Evolutionary conservation across 2,329 filamentous ascomycete genomes (phyloP).

Genomic region (Neofusicoccum umdonicola): DNA sequence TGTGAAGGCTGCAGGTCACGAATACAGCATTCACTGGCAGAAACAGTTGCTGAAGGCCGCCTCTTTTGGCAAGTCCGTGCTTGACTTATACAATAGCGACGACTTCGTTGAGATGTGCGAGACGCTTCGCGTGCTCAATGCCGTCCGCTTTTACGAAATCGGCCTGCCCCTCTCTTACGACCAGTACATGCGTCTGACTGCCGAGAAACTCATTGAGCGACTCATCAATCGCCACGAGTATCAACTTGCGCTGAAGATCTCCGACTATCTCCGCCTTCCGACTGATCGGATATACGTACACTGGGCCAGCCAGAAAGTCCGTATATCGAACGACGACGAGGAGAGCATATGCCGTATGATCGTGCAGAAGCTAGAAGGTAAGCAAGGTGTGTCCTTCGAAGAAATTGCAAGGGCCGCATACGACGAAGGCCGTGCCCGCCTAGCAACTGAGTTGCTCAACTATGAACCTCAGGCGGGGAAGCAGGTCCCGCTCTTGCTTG

Average conservation of each 20-base stretch:
- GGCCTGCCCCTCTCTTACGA: constrained; percentile 90
- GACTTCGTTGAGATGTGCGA: constrained; percentile 99
- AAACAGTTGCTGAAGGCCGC: constrained; percentile 94
- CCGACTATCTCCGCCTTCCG: constrained; percentile 80
- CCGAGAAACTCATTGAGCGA: constrained; percentile 81
- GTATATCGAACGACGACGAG: constrained; percentile 78
- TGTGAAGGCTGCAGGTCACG: constrained; percentile 87
- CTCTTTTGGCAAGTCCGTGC: constrained; percentile 94
- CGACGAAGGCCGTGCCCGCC: constrained; percentile 83
- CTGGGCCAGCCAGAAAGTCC: constrained; percentile 94
- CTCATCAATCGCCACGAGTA: constrained; percentile 90
- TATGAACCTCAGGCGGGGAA: constrained; percentile 93
- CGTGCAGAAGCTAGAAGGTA: constrained; percentile 80
- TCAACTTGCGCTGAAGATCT: constrained; percentile 81
- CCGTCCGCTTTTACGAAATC: constrained; percentile 85
- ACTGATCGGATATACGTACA: constrained; percentile 92
- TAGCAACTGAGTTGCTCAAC: constrained; percentile 88
- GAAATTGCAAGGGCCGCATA: constrained; percentile 90
- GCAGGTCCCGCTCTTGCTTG: constrained; percentile 87
- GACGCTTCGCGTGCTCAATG: constrained; percentile 86
- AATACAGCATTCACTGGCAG: constrained; percentile 88
- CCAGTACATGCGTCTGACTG: constrained; percentile 86
- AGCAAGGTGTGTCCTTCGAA: constrained; percentile 92
- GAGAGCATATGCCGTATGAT: constrained; percentile 83
- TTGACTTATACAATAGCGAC: constrained; percentile 96